phyloP scores from a whole-genome alignment of 495 filamentous ascomycete species.

The Xylaria sp. region DNA sequence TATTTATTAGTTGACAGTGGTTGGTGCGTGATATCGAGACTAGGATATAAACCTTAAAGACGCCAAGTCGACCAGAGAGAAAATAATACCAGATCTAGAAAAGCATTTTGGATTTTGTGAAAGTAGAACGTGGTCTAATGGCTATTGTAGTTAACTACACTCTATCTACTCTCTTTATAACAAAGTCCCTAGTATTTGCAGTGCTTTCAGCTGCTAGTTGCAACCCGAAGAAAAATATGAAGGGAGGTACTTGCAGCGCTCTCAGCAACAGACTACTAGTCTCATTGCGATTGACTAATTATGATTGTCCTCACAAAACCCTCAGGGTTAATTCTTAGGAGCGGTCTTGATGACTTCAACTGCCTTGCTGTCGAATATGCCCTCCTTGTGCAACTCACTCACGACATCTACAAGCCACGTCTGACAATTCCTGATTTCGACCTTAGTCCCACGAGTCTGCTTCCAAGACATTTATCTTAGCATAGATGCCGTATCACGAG shows the following conservation, averaged over 20 bases:
- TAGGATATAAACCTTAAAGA: no score
- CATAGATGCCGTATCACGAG: no score
- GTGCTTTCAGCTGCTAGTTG: neutral
- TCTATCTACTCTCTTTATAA: no score
- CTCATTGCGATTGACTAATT: neutral
- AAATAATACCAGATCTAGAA: no score
- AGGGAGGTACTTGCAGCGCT: neutral
- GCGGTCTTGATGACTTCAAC: constrained; percentile 4
- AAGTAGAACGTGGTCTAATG: no score
- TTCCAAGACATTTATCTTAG: neutral
- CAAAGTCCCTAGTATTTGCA: no score
- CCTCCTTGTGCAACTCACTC: neutral
- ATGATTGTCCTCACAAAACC: no score
- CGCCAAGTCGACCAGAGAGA: no score
- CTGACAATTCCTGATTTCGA: constrained; percentile 19
- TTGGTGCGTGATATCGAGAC: no score
- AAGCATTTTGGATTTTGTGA: no score
- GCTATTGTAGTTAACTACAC: neutral
- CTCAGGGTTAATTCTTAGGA: constrained; percentile 17
- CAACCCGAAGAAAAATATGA: neutral
- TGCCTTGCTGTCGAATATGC: constrained; percentile 10
- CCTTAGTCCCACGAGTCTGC: constrained; percentile 8
- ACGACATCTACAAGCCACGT: constrained; percentile 12
- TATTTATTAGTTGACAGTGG: no score
- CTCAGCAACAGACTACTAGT: neutral